Evolutionary conservation across 176 grass and related monocot genomes (phyloP), one percentile per base, ranked within the genome.

Genomic region (Musa itinerans): DNA sequence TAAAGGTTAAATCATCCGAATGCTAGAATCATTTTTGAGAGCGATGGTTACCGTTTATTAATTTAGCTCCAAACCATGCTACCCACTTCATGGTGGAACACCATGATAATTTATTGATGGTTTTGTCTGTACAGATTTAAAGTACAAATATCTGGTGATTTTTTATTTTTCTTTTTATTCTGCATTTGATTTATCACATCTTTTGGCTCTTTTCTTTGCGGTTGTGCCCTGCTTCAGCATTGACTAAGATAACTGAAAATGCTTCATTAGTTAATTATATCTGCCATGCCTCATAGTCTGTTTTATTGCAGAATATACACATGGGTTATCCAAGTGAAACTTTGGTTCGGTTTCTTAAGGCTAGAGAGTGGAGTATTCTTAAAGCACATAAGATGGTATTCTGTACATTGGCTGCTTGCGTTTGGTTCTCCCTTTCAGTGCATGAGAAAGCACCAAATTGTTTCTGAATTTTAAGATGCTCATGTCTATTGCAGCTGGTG

Each of bases 321-420:
- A 90, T 93, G 85, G 94, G 94, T 69, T 89, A 93, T 83, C 79
- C 81, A 26, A 85, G 84, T 75, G 94, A 84, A 76, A 91, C 94
- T 76, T 72, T 93, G 66, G 73, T 83, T 43, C 88, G 90, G 69
- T 98, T 91, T 84, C 86, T 98, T 9, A 90, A 92, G 78, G 94
- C 88, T 4, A 91, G 94, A 79, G 94, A 98, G 76, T 92, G 90
- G 84, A 87, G 53, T 85, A 84, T 87, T 29, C 64, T 69, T 15
- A 98, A 87, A 91, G 90, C 88, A 65, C 82, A 98, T 75, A 98
- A 98, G 88, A 98, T 98, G 94, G 94, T 93, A 86, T 88, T 15
- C 15, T 71, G 26, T 8, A 73, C 82, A 24, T 12, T 25, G 9
- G 63, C 29, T 25, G 77, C 59, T 68, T 76, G 8, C 71, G 52